phyloP scores from a whole-genome alignment of 192 early-diverging fungal species.

The Backusella luteola region DNA sequence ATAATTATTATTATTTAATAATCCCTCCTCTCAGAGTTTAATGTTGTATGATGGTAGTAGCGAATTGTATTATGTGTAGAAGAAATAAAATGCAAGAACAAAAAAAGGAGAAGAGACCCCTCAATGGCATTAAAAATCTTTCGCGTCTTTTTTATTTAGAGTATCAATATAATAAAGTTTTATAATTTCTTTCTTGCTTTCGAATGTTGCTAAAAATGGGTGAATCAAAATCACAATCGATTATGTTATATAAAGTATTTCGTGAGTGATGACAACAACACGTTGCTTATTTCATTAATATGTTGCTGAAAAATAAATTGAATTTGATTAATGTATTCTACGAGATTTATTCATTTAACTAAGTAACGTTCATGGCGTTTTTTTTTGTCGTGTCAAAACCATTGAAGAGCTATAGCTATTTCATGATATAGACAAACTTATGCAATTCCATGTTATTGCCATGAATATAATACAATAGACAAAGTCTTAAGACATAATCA shows the following conservation, averaged over 20 bases:
- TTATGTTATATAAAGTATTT: not conserved
- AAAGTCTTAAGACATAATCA: too few relatives aligned
- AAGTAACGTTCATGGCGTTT: not conserved
- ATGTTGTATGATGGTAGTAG: not conserved
- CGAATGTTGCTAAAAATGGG: not conserved
- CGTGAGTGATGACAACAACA: not conserved
- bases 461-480: too few relatives aligned
- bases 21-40: not conserved
- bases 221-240: not conserved
- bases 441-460: too few relatives aligned
- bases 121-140: not conserved
- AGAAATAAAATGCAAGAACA: not conserved
- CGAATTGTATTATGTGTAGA: not conserved
- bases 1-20: not conserved
- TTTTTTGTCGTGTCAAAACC: not conserved
- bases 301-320: not conserved
- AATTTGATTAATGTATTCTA: not conserved
- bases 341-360: not conserved
- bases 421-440: too few relatives aligned
- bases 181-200: not conserved
- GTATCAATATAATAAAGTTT: not conserved
- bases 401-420: not conserved
- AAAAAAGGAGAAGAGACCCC: not conserved
- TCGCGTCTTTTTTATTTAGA: not conserved
- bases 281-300: not conserved